Evolutionary conservation across 495 filamentous ascomycete genomes (phyloP), one percentile per base, ranked within the genome.

Genomic region (Penicillium ochrochloron): DNA sequence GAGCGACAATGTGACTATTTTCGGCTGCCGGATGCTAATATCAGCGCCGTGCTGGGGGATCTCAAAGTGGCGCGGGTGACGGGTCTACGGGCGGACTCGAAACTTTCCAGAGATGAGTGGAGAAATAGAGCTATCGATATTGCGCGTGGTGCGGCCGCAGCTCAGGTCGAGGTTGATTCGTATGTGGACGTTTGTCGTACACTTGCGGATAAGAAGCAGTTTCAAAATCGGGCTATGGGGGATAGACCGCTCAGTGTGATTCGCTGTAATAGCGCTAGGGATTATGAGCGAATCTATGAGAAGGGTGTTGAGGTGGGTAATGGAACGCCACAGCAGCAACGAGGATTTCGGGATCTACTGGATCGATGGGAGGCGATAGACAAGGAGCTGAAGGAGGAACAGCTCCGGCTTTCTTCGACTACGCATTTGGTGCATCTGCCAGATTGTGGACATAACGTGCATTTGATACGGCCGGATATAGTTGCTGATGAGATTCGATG

Each of bases 401-500:
- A 84, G 73, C 60, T 84, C 35, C 64, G 66, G 21, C 69, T 84
- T 35, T 79, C 78, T 0, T 66, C 66, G 35, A 71, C 41, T 0
- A 75, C 70, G 46, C 71, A 75, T 48, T 74, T 78, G 23, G 71
- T 80, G 21, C 67, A 78, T 41, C 19, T 84, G 4, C 66, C 76
- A 7, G 81, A 79, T 23, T 82, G 79, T 65, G 83, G 83, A 21
- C 83, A 86, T 66, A 71, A 84, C 73, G 74, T 86, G 14, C 77
- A 83, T 62, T 55, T 81, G 23, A 65, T 79, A 7, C 73, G 78
- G 9, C 83, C 82, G 35, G 83, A 83, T 54, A 73, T 82, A 14
- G 74, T 86, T 56, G 80, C 76, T 0, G 65, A 66, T 23, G 81
- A 81, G 67, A 74, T 84, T 9, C 59, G 56, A 62, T 86, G 83